phyloP scores from a whole-genome alignment of 768 basidiomycete species.

The Boletus subcaerulescens region DNA sequence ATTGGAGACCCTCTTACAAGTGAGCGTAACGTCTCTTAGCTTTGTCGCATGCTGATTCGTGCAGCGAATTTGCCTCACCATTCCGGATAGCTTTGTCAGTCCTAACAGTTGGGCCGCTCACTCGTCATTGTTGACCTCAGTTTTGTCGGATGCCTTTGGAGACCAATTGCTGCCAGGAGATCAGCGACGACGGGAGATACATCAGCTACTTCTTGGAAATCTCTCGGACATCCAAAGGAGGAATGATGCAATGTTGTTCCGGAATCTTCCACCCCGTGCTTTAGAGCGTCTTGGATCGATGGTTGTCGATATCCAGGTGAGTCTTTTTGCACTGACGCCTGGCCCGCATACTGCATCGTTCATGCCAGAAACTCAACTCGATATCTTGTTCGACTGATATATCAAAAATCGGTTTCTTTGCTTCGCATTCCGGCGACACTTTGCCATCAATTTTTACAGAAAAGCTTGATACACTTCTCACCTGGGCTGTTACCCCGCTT shows the following conservation, averaged over 20 bases:
- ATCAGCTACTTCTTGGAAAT: slow-evolving; percentile 50
- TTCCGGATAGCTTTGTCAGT: slow-evolving; percentile 72
- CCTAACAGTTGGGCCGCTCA: slow-evolving; percentile 61
- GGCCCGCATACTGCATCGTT: not conserved
- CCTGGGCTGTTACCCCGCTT: slow-evolving; percentile 76
- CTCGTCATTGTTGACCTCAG: slow-evolving; percentile 33
- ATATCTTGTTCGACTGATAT: slow-evolving; percentile 61
- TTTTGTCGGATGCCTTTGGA: slow-evolving; percentile 41
- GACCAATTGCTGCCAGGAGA: slow-evolving; percentile 13
- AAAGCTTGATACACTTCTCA: slow-evolving; percentile 71
- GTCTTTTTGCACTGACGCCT: not conserved
- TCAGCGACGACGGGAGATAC: slow-evolving; percentile 41
- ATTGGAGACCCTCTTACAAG: slow-evolving; percentile 60
- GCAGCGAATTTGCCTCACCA: slow-evolving; percentile 66
- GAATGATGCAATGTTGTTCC: slow-evolving; percentile 79
- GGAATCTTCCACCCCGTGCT: slow-evolving; percentile 58
- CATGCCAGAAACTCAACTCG: slow-evolving; percentile 65
- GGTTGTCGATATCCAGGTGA: slow-evolving; percentile 50
- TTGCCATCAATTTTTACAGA: slow-evolving; percentile 43
- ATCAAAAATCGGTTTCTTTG: too few species aligned
- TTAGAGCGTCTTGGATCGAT: slow-evolving; percentile 61
- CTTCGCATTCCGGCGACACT: too few species aligned
- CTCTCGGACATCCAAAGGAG: slow-evolving; percentile 69
- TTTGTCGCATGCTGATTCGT: not conserved
- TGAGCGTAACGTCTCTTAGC: slow-evolving; percentile 27